Evolutionary conservation across 176 grass and related monocot species (phyloP).

Genomic region (Rhynchospora pubera): DNA sequence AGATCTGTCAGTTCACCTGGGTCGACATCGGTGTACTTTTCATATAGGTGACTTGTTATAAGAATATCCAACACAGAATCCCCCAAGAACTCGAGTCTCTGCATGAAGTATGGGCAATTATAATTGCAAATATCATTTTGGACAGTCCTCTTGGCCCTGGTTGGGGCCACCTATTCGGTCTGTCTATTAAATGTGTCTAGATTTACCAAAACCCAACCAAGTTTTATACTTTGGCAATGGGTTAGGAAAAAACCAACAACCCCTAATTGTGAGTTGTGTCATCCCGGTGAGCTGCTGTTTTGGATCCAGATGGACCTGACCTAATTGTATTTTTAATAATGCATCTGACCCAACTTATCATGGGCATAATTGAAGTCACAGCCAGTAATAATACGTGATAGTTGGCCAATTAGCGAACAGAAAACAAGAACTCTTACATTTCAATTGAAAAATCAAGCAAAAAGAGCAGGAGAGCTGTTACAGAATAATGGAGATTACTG

Average conservation of each 20-base stretch:
- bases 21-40: conserved; percentile 53
- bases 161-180: background rate
- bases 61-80: conserved; percentile 87
- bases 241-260: background rate
- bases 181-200: background rate
- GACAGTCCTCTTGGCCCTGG: background rate
- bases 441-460: conserved; percentile 18
- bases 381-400: background rate
- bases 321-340: conserved; percentile 1
- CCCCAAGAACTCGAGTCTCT: conserved; percentile 91
- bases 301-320: background rate
- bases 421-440: conserved; percentile 2
- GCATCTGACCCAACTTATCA: background rate
- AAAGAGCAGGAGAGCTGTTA: conserved; percentile 15
- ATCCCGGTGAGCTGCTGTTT: background rate
- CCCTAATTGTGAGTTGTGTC: background rate
- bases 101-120: conserved; percentile 16
- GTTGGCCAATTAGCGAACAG: background rate
- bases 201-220: background rate
- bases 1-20: conserved; percentile 87
- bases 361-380: background rate
- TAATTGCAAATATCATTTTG: conserved; percentile 17
- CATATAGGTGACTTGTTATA: conserved; percentile 63
- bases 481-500: conserved; percentile 16
- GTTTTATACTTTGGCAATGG: background rate